phyloP scores from a whole-genome alignment of 2,329 filamentous ascomycete genomes.

The Exophiala aquamarina region DNA sequence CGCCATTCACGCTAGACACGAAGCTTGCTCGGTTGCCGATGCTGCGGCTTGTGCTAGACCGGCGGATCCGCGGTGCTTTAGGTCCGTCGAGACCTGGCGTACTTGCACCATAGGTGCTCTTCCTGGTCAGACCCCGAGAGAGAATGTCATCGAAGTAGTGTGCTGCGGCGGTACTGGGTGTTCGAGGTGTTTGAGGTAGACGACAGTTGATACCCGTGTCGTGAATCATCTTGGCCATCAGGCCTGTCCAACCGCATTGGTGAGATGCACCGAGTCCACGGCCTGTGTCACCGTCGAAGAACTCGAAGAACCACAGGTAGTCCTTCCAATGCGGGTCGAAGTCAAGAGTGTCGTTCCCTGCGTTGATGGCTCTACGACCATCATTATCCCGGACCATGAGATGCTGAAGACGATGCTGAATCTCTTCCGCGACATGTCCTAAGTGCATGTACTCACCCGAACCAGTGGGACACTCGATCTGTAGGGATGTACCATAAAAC shows the following conservation, averaged over 20 bases:
- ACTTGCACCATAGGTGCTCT: constrained; percentile 21
- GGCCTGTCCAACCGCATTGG: constrained; percentile 93
- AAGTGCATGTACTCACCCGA: constrained; percentile 95
- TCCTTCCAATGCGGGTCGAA: constrained; percentile 93
- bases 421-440: constrained; percentile 88
- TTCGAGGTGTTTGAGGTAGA: constrained; percentile 88
- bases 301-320: constrained; percentile 94
- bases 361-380: constrained; percentile 85
- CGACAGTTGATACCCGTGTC: constrained; percentile 91
- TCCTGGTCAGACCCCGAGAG: constrained; percentile 51
- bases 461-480: constrained; percentile 91
- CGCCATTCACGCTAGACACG: constrained; percentile 39
- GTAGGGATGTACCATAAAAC: constrained; percentile 85
- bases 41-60: constrained; percentile 66
- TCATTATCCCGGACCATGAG: constrained; percentile 82
- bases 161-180: constrained; percentile 76
- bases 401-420: constrained; percentile 92
- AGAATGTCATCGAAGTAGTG: constrained; percentile 97
- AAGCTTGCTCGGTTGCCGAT: constrained; percentile 78
- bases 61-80: constrained; percentile 41
- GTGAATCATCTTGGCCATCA: constrained; percentile 96
- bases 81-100: constrained; percentile 17
- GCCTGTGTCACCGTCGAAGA: constrained; percentile 90
- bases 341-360: constrained; percentile 79
- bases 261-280: constrained; percentile 88